Evolutionary conservation across 768 basidiomycete genomes (phyloP).

Genomic region (Boletales sp.): DNA sequence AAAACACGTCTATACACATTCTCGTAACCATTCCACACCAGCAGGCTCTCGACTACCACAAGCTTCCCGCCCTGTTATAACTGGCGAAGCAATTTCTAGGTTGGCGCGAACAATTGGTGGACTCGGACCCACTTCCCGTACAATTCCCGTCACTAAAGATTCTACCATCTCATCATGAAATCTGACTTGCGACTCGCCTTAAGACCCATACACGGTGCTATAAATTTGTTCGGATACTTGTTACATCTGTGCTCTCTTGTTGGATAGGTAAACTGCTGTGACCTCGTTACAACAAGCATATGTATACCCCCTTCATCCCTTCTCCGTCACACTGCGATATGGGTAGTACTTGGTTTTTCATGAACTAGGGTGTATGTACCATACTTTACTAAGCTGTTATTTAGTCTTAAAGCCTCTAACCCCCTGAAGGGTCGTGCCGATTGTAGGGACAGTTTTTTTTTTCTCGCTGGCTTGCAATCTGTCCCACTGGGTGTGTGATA

Average conservation of each 20-base stretch:
- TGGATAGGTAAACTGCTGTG: slow-evolving; percentile 14
- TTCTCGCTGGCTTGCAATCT: neutral
- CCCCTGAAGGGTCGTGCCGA: too few species aligned
- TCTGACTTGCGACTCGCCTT: slow-evolving; percentile 2
- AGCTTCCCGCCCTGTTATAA: slow-evolving; percentile 62
- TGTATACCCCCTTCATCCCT: slow-evolving; percentile 22
- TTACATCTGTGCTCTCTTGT: slow-evolving; percentile 13
- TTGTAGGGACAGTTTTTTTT: too few species aligned
- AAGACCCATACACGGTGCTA: slow-evolving; percentile 11
- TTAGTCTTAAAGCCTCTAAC: neutral
- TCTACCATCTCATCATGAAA: slow-evolving; percentile 24
- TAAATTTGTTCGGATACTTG: slow-evolving; percentile 8
- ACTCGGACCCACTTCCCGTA: slow-evolving; percentile 22
- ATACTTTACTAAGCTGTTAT: slow-evolving; percentile 17
- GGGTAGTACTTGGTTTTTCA: slow-evolving; percentile 15
- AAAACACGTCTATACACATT: slow-evolving; percentile 32
- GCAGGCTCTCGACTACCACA: slow-evolving; percentile 41
- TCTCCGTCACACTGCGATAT: slow-evolving; percentile 8
- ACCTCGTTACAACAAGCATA: slow-evolving; percentile 13
- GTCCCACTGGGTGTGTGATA: neutral
- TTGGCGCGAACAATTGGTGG: slow-evolving; percentile 60
- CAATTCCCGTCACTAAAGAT: slow-evolving; percentile 26
- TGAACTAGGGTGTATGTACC: slow-evolving; percentile 17
- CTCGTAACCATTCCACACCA: slow-evolving; percentile 65
- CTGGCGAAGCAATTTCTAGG: slow-evolving; percentile 65